A percentile compares a stretch with the other conserved stretches of the same genome.
Evolutionary conservation across 129 eudicot species (phyloP).

Genomic region (Pseudognaphalium luteoalbum): DNA sequence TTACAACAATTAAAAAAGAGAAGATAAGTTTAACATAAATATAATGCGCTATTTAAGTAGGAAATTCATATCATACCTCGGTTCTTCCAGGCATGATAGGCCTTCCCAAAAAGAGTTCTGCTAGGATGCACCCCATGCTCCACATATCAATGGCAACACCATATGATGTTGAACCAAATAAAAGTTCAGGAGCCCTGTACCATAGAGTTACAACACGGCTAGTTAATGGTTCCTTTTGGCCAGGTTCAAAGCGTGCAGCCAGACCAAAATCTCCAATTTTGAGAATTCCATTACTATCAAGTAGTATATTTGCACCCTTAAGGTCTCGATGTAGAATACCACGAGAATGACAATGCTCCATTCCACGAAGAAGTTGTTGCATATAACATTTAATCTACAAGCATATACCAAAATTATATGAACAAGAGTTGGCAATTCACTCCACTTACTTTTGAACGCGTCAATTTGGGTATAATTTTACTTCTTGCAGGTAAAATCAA

Average conservation of each 20-base stretch:
- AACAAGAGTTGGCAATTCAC: not conserved
- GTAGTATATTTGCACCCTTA: constrained; percentile 83
- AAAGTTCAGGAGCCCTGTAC: constrained; percentile 94
- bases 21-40: constrained; percentile 4
- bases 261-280: constrained; percentile 93
- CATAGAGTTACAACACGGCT: constrained; percentile 94
- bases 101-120: constrained; percentile 80
- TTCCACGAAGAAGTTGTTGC: constrained; percentile 77
- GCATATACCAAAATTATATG: not conserved
- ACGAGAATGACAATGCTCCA: constrained; percentile 85
- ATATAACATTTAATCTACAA: constrained; percentile 85
- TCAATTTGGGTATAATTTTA: not conserved
- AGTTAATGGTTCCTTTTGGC: constrained; percentile 71
- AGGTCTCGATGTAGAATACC: constrained; percentile 91
- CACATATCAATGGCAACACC: constrained; percentile 89
- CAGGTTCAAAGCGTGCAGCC: constrained; percentile 66
- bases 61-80: constrained; percentile 50
- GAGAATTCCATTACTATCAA: constrained; percentile 69
- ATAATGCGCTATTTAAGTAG: not conserved
- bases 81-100: constrained; percentile 98
- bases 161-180: constrained; percentile 84
- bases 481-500: not conserved
- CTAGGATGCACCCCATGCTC: constrained; percentile 94
- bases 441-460: not conserved
- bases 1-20: not conserved